Conservation (phyloP, 1,139 yeast species). For the Candida sanyaensis region DNA sequence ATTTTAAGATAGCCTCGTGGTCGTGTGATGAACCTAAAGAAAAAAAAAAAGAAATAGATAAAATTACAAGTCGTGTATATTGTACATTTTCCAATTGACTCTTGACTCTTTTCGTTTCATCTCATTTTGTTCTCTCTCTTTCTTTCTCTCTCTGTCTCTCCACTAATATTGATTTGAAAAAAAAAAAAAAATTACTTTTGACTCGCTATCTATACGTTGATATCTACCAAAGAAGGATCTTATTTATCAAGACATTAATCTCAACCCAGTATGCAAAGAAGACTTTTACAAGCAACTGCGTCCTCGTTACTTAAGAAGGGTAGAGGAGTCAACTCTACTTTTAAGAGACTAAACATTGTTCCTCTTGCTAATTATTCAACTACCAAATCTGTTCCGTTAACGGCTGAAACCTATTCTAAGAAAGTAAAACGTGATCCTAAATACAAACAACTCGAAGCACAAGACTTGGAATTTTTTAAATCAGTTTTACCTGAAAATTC, state of each 20-base stretch:
- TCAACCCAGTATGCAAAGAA: constrained; percentile 4
- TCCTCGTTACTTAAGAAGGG: constrained; percentile 2
- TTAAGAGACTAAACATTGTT: neutral
- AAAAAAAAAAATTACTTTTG: neutral
- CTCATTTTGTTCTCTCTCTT: neutral
- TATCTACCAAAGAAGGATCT: neutral
- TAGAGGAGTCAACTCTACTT: neutral
- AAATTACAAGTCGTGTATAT: too few species aligned
- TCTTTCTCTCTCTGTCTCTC: neutral
- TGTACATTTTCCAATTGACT: neutral
- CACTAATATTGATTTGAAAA: neutral
- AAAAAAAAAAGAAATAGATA: too few species aligned
- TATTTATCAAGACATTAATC: too few species aligned
- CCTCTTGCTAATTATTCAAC: constrained; percentile 15
- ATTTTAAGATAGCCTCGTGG: neutral
- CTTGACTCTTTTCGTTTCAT: neutral
- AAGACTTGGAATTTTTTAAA: constrained; percentile 65
- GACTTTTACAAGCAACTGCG: constrained; percentile 4
- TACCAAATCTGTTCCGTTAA: constrained; percentile 52
- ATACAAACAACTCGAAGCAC: constrained; percentile 49
- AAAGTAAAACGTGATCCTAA: constrained; percentile 48
- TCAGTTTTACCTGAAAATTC: constrained; percentile 53
- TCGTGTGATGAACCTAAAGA: neutral
- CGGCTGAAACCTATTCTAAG: constrained; percentile 63
- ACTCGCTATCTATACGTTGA: neutral